Evolutionary conservation across 176 grass and related monocot genomes (phyloP).

Genomic region (Poa annua): DNA sequence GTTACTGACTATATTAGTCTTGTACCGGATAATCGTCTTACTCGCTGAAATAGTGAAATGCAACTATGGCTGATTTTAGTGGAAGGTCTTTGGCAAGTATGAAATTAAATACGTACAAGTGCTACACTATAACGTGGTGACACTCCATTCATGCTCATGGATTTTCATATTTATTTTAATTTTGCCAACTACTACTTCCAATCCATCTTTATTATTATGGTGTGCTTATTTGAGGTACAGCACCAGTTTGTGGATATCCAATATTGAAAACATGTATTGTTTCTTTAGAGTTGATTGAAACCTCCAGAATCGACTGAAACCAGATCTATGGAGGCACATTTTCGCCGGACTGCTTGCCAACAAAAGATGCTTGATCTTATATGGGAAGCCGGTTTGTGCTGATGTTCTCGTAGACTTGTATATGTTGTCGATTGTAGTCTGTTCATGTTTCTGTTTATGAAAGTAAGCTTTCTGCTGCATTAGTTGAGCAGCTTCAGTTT

Average conservation of each 20-base stretch:
- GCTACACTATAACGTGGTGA: not conserved
- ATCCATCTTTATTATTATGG: not conserved
- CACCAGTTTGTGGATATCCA: not conserved
- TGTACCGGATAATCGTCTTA: not conserved
- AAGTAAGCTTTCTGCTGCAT: not conserved
- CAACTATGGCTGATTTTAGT: not conserved
- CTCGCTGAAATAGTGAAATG: conserved; percentile 23
- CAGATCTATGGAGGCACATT: not conserved
- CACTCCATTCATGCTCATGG: not conserved
- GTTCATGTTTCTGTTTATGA: not conserved
- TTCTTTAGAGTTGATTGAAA: not conserved
- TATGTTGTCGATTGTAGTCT: not conserved
- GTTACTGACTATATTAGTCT: not conserved
- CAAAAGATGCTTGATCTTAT: not conserved
- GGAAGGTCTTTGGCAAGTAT: conserved; percentile 8
- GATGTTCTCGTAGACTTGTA: not conserved
- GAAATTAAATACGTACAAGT: conserved; percentile 2
- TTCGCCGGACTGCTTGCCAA: not conserved
- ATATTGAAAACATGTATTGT: not conserved
- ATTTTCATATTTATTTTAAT: conserved; percentile 1
- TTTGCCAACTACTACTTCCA: not conserved
- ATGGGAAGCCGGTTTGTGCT: conserved; percentile 7
- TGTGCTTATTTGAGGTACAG: conserved; percentile 1
- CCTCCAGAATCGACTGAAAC: not conserved
- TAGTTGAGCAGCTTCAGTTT: conserved; percentile 34